A percentile compares a stretch with the other conserved stretches of the same genome.
These are phyloP conservation scores for Daldinia sp. DNA, from an alignment of 2,329 filamentous ascomycete species.

Conservation along the genomic window DNA sequence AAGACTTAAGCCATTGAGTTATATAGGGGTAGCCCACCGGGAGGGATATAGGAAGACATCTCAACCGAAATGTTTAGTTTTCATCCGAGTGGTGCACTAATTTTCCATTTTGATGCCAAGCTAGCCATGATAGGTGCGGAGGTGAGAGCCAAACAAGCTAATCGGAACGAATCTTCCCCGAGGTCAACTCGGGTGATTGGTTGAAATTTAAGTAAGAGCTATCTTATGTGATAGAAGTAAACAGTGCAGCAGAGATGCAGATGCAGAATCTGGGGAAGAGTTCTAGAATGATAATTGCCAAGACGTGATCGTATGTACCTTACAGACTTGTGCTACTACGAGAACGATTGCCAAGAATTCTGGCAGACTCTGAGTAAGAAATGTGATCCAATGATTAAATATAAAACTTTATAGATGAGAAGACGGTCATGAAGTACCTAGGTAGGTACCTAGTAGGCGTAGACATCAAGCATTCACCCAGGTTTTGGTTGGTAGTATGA, in stretches of 20 bases:
- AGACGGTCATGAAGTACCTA: background rate
- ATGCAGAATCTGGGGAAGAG: conserved; percentile 33
- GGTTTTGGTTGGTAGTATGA: background rate
- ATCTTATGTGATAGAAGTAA: conserved; percentile 2
- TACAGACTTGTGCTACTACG: background rate
- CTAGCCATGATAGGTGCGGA: conserved; percentile 33
- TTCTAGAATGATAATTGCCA: conserved; percentile 36
- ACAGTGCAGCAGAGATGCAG: conserved; percentile 9
- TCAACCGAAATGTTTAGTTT: conserved; percentile 19
- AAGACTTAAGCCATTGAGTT: conserved; percentile 9
- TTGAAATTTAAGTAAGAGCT: background rate
- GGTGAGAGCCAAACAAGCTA: conserved; percentile 19
- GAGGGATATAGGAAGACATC: conserved; percentile 12
- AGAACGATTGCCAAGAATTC: conserved; percentile 15
- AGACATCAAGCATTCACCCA: background rate
- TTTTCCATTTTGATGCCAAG: conserved; percentile 16
- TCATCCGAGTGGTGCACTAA: conserved; percentile 16
- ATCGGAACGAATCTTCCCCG: conserved; percentile 12
- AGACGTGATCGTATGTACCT: conserved; percentile 22
- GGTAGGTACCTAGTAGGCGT: too few species aligned
- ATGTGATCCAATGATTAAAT: background rate
- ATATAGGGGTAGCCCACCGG: conserved; percentile 21
- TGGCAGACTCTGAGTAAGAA: background rate
- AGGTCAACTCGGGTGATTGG: conserved; percentile 23
- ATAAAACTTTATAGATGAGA: background rate